Conservation (phyloP, 257 asterid genomes). For the Linderniella brevidens region DNA sequence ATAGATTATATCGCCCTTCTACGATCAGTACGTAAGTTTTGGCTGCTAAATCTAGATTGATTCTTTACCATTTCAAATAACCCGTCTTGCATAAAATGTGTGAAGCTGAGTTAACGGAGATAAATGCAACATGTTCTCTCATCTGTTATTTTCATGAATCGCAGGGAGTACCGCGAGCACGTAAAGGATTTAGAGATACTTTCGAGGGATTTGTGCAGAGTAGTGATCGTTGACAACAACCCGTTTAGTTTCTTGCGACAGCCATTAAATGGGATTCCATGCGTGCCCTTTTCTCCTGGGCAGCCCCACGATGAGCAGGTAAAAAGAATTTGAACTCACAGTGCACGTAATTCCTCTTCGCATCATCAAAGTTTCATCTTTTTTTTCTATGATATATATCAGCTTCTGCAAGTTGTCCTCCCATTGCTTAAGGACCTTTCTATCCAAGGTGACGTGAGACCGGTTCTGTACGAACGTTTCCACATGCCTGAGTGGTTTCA, state of each 20-base stretch:
- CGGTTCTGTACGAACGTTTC: slow-evolving; percentile 58
- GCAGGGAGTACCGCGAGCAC: slow-evolving; percentile 88
- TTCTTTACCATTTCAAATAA: too few relatives aligned
- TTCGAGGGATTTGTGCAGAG: slow-evolving; percentile 53
- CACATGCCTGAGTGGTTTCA: slow-evolving; percentile 94
- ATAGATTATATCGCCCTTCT: slow-evolving; percentile 58
- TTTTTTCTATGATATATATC: slow-evolving; percentile 9
- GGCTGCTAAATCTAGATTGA: neutral
- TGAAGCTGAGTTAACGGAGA: too few relatives aligned
- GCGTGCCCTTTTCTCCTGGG: slow-evolving; percentile 45
- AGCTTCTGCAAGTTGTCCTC: slow-evolving; percentile 86
- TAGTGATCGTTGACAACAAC: slow-evolving; percentile 83
- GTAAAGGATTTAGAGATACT: slow-evolving; percentile 70
- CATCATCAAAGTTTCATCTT: too few relatives aligned
- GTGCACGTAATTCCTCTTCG: too few relatives aligned
- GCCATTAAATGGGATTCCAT: slow-evolving; percentile 88
- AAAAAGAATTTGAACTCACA: neutral
- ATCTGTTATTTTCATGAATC: too few relatives aligned
- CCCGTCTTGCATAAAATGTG: too few relatives aligned
- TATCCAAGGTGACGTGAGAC: slow-evolving; percentile 61
- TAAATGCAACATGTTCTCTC: too few relatives aligned
- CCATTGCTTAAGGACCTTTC: slow-evolving; percentile 85
- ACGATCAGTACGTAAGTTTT: slow-evolving; percentile 53
- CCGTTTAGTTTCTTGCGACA: slow-evolving; percentile 92
- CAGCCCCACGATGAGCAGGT: slow-evolving; percentile 88